Conservation (phyloP, 2,329 filamentous ascomycete genomes). For the Cryphonectria carpinicola region DNA sequence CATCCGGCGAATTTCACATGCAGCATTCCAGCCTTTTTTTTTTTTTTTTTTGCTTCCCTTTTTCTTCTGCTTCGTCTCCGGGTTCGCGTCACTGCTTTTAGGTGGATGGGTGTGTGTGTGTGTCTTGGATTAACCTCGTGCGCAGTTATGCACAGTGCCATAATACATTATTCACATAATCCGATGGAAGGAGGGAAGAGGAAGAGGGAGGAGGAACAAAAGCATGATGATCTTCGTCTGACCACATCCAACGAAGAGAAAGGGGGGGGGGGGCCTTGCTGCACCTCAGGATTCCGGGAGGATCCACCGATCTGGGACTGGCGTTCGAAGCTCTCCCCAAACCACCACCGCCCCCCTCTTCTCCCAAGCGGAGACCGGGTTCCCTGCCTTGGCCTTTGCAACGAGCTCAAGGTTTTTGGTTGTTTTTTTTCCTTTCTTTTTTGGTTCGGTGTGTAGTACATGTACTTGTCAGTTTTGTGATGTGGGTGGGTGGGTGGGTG, state of each 20-base stretch:
- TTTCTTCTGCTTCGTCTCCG: neutral
- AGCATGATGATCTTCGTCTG: conserved; percentile 8
- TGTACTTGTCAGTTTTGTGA: no score
- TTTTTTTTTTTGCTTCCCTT: neutral
- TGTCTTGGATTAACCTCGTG: neutral
- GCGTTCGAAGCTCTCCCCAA: neutral
- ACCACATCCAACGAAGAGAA: no score
- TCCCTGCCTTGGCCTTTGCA: conserved; percentile 4
- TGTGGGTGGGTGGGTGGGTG: neutral
- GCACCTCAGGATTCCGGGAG: conserved; percentile 18
- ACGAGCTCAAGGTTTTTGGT: neutral
- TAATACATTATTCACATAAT: no score
- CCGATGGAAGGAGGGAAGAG: neutral
- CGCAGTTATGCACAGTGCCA: neutral
- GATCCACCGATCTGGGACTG: conserved; percentile 24
- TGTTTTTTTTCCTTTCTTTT: no score
- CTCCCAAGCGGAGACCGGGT: neutral
- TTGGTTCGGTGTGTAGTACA: neutral
- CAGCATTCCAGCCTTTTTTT: conserved; percentile 2
- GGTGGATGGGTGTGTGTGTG: no score
- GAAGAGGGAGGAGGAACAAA: conserved; percentile 1
- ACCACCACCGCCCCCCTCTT: neutral
- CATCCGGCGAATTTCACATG: conserved; percentile 2
- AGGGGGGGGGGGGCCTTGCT: no score
- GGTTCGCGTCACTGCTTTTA: neutral